These are phyloP conservation scores for Pulveroboletus sp. DNA, from an alignment of 768 basidiomycete species.

Conservation along the genomic window DNA sequence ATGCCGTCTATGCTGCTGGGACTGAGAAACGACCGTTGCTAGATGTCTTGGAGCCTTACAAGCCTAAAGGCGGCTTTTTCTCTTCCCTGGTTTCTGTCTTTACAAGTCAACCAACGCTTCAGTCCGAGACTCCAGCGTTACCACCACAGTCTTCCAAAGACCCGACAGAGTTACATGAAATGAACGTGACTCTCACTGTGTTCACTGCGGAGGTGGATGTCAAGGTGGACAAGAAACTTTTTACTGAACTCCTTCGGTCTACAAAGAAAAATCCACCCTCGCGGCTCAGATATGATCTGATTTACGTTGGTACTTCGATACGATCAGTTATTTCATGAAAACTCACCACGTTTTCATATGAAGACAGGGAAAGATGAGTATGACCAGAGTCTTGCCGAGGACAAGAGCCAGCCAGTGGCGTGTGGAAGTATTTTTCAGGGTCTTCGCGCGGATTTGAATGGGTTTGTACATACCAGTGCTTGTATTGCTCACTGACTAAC, in stretches of 20 bases:
- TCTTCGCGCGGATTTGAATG: constrained; percentile 79
- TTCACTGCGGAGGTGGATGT: constrained; percentile 48
- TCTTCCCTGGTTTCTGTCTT: constrained; percentile 32
- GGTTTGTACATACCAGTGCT: constrained; percentile 39
- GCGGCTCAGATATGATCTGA: constrained; percentile 71
- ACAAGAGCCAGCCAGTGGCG: constrained; percentile 49
- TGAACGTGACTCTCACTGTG: constrained; percentile 30
- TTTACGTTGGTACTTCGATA: constrained; percentile 44
- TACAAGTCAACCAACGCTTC: constrained; percentile 15
- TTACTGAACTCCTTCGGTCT: constrained; percentile 74
- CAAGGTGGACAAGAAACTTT: constrained; percentile 57
- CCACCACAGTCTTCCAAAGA: constrained; percentile 19
- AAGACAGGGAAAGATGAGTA: constrained; percentile 82
- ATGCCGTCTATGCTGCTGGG: constrained; percentile 9
- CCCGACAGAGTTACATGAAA: constrained; percentile 19
- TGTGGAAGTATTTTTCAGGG: constrained; percentile 85
- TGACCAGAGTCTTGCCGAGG: constrained; percentile 67
- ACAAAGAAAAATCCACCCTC: constrained; percentile 93
- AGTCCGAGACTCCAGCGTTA: constrained; percentile 2
- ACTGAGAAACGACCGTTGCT: constrained; percentile 39
- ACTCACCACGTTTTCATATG: constrained; percentile 1
- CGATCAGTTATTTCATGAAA: not conserved
- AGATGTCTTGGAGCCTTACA: constrained; percentile 28
- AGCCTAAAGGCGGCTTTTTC: constrained; percentile 42
- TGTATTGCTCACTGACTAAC: not conserved